These are phyloP conservation scores for Trichoderma reesei DNA, from an alignment of 495 filamentous ascomycete species.

Conservation along the genomic window DNA sequence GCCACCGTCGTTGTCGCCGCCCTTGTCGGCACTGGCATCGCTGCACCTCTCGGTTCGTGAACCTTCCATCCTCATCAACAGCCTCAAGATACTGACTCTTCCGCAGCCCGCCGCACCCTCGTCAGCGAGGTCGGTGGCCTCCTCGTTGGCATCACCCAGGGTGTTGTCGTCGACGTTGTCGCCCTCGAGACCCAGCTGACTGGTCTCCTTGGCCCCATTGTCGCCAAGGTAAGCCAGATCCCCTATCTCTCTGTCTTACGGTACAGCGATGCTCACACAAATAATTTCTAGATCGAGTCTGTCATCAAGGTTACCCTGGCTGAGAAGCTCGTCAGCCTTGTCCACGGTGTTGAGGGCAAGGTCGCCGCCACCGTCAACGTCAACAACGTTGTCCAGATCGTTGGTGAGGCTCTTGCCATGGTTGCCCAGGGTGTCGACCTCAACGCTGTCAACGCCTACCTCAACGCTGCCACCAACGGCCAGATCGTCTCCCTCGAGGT, in stretches of 20 bases:
- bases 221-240: neutral
- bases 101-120: neutral
- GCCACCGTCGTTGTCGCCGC: neutral
- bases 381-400: conserved; percentile 8
- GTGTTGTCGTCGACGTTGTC: neutral
- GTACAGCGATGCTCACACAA: neutral
- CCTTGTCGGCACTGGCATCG: neutral
- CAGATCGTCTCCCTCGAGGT: neutral
- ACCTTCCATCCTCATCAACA: neutral
- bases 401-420: conserved; percentile 10
- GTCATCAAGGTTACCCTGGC: neutral
- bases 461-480: conserved; percentile 8
- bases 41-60: neutral
- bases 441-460: conserved; percentile 3
- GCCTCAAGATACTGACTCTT: neutral
- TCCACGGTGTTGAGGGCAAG: neutral
- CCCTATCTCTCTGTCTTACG: no score
- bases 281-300: conserved; percentile 3
- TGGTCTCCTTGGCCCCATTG: neutral
- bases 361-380: neutral
- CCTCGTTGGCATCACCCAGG: neutral
- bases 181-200: neutral
- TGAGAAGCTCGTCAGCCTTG: neutral
- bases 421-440: conserved; percentile 3
- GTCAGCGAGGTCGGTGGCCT: conserved; percentile 3